Conservation (phyloP, 2,329 filamentous ascomycete species). For the Cyanodermella asteris region DNA sequence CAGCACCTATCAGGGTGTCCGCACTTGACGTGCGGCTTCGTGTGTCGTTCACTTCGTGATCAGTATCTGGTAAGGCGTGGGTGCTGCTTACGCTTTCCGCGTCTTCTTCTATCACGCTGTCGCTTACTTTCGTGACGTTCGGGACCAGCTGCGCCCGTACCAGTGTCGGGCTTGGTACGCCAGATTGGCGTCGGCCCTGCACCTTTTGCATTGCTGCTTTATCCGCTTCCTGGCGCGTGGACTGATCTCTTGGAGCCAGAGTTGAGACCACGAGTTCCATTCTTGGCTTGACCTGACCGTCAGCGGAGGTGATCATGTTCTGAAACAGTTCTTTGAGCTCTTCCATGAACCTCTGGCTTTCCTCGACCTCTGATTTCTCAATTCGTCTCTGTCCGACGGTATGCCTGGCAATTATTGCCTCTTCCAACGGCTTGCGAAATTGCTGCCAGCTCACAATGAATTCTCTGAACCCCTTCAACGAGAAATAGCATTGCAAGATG, state of each 20-base stretch:
- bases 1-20: too few relatives aligned
- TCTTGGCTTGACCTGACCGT: conserved; percentile 44
- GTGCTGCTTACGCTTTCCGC: too few relatives aligned
- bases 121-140: too few relatives aligned
- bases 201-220: too few relatives aligned
- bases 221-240: too few relatives aligned
- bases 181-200: too few relatives aligned
- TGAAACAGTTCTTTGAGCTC: conserved; percentile 51
- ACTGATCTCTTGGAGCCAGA: conserved; percentile 17
- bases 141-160: too few relatives aligned
- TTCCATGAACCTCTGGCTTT: conserved; percentile 52
- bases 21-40: too few relatives aligned
- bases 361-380: conserved; percentile 32
- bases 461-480: conserved; percentile 58
- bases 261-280: conserved; percentile 48
- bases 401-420: conserved; percentile 40
- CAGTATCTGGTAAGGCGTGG: too few relatives aligned
- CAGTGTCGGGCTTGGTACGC: too few relatives aligned
- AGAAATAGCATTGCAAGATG: conserved; percentile 85
- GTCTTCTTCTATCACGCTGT: too few relatives aligned
- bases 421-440: conserved; percentile 44
- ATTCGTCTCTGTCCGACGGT: conserved; percentile 55
- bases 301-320: conserved; percentile 42
- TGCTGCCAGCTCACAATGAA: conserved; percentile 58
- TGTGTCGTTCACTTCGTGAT: too few relatives aligned